Evolutionary conservation across 2,329 filamentous ascomycete genomes (phyloP).

Genomic region (Colletotrichum spinosum): DNA sequence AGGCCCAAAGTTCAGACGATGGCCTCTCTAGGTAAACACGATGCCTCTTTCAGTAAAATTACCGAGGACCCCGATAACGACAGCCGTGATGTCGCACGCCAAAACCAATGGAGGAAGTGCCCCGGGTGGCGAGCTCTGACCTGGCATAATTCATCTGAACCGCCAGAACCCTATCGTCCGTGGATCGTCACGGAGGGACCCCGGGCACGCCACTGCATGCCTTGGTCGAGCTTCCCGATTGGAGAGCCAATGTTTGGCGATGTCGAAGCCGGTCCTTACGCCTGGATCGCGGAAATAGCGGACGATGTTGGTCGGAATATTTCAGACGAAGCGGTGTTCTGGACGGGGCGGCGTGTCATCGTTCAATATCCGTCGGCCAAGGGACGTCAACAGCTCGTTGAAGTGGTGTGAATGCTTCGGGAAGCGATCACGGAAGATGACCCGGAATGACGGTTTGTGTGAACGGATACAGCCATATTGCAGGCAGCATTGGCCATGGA

Average conservation of each 20-base stretch:
- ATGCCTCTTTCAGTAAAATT: conserved; percentile 16
- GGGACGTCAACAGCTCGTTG: conserved; percentile 15
- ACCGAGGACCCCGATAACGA: conserved; percentile 4
- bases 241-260: too few species aligned
- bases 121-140: not conserved
- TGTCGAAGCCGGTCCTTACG: too few species aligned
- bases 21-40: not conserved
- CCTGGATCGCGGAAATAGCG: too few species aligned
- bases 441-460: not conserved
- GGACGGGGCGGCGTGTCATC: not conserved
- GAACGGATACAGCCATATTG: not conserved
- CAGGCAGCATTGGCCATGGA: not conserved
- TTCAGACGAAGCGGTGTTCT: conserved; percentile 2
- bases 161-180: not conserved
- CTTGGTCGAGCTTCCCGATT: not conserved
- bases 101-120: not conserved
- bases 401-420: not conserved
- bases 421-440: not conserved
- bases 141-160: conserved; percentile 21
- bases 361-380: not conserved
- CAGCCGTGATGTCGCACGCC: conserved; percentile 10
- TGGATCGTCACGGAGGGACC: not conserved
- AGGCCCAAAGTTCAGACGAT: not conserved
- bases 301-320: not conserved
- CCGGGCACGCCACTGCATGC: not conserved